phyloP scores from a whole-genome alignment of 2,329 filamentous ascomycete species.

The Ophiognomonia clavigignenti-juglandacearum region DNA sequence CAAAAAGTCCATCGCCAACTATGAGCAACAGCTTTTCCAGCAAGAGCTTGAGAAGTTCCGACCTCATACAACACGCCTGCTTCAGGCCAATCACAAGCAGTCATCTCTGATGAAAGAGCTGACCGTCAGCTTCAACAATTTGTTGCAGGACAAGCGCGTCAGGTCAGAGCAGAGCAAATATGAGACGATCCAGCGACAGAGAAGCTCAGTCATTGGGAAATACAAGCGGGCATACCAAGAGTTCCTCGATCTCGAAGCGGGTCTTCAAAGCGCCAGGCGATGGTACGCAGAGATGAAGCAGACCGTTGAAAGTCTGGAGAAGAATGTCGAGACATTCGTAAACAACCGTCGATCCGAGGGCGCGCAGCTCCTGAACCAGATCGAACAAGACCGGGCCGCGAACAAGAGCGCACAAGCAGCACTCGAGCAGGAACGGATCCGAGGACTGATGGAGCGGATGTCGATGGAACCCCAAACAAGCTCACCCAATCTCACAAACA shows the following conservation, averaged over 20 bases:
- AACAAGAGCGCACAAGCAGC: constrained; percentile 63
- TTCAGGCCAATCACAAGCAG: constrained; percentile 95
- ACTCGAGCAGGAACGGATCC: constrained; percentile 77
- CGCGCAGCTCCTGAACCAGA: constrained; percentile 80
- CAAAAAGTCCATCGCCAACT: constrained; percentile 91
- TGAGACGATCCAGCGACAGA: constrained; percentile 78
- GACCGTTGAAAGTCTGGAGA: constrained; percentile 83
- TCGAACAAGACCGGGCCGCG: constrained; percentile 71
- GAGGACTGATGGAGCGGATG: constrained; percentile 92
- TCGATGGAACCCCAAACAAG: constrained; percentile 67
- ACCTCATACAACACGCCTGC: constrained; percentile 82
- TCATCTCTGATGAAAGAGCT: constrained; percentile 91
- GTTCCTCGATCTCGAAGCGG: constrained; percentile 83
- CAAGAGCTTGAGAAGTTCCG: constrained; percentile 97
- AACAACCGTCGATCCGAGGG: constrained; percentile 91
- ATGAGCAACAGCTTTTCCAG: constrained; percentile 89
- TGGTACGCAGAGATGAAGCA: constrained; percentile 97
- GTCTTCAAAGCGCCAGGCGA: constrained; percentile 78
- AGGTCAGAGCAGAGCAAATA: constrained; percentile 93
- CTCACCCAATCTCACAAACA: constrained; percentile 28
- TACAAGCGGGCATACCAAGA: constrained; percentile 92
- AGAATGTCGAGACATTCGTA: constrained; percentile 96
- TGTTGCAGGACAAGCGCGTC: constrained; percentile 91
- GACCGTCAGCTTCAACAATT: constrained; percentile 76
- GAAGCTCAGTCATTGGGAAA: constrained; percentile 72